A percentile compares a stretch with the other conserved stretches of the same genome.
These are phyloP conservation scores for Cyberlindnera euphorbiae DNA, from an alignment of 805 yeast species.

Conservation along the genomic window DNA sequence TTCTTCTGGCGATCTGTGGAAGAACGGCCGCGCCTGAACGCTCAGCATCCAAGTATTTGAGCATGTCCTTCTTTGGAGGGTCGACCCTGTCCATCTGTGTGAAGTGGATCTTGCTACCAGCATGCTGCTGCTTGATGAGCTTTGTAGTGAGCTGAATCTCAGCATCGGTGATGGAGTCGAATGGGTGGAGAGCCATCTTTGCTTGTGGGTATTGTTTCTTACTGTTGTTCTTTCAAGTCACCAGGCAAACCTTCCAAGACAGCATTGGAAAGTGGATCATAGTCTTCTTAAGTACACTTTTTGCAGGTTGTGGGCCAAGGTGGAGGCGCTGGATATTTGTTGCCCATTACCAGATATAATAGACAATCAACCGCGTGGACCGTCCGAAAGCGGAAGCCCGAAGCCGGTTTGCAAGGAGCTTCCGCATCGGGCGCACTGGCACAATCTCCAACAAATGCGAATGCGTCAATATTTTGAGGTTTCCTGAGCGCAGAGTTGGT, in stretches of 20 bases:
- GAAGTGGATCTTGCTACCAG: conserved; percentile 55
- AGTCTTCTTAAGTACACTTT: too few species aligned
- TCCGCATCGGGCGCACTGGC: conserved; percentile 5
- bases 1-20: conserved; percentile 63
- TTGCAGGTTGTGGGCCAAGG: background rate
- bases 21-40: conserved; percentile 42
- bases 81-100: conserved; percentile 64
- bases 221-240: too few species aligned
- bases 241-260: too few species aligned
- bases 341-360: background rate
- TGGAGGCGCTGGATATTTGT: too few species aligned
- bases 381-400: background rate
- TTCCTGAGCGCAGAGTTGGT: too few species aligned
- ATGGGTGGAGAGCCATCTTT: conserved; percentile 44
- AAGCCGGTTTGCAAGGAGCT: conserved; percentile 3
- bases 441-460: too few species aligned
- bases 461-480: too few species aligned
- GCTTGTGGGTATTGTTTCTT: conserved; percentile 1
- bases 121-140: conserved; percentile 53
- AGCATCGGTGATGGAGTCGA: conserved; percentile 52
- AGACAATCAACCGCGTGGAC: background rate
- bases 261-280: too few species aligned
- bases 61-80: conserved; percentile 75
- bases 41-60: conserved; percentile 64
- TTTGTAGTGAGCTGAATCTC: conserved; percentile 56